A percentile compares a stretch with the other conserved stretches of the same genome.
phyloP scores from a whole-genome alignment of 2,329 filamentous ascomycete species.

The Ascochyta clinopodiicola region DNA sequence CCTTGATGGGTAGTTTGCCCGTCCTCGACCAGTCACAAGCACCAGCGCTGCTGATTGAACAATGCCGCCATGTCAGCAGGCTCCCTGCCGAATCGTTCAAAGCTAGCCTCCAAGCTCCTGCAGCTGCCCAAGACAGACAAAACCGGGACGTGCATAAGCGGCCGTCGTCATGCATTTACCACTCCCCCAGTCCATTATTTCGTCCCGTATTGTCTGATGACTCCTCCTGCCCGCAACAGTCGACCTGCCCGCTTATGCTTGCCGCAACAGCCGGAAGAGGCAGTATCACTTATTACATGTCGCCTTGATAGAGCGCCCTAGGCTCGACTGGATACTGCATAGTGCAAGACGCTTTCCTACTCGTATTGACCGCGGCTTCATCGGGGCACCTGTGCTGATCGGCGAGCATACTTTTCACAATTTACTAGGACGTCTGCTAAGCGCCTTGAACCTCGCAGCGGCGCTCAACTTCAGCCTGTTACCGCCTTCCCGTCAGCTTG shows the following conservation, averaged over 20 bases:
- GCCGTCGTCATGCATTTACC: conserved; percentile 46
- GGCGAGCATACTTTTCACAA: conserved; percentile 31
- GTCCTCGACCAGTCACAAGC: conserved; percentile 34
- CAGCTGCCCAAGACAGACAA: conserved; percentile 24
- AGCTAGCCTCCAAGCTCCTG: conserved; percentile 27
- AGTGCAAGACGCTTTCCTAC: conserved; percentile 3
- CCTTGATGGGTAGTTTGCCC: conserved; percentile 11
- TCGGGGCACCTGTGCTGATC: conserved; percentile 32
- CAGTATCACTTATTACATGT: conserved; percentile 36
- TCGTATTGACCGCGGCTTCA: conserved; percentile 31
- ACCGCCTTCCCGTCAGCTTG: conserved; percentile 8
- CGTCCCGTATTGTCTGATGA: conserved; percentile 19
- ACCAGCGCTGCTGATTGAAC: conserved; percentile 41
- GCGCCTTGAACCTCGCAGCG: conserved; percentile 7
- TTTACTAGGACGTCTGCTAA: conserved; percentile 23
- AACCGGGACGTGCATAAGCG: conserved; percentile 43
- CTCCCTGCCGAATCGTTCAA: conserved; percentile 40
- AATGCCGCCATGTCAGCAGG: conserved; percentile 41
- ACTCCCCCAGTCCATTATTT: conserved; percentile 18
- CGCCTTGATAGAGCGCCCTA: conserved; percentile 25
- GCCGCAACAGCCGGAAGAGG: conserved; percentile 47
- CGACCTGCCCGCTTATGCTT: conserved; percentile 33
- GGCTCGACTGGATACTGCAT: conserved; percentile 9
- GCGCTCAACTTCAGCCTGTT: conserved; percentile 11
- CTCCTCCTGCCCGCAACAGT: conserved; percentile 12